These are phyloP conservation scores for Flaveria trinervia DNA, from an alignment of 129 eudicot genomes.

Conservation along the genomic window DNA sequence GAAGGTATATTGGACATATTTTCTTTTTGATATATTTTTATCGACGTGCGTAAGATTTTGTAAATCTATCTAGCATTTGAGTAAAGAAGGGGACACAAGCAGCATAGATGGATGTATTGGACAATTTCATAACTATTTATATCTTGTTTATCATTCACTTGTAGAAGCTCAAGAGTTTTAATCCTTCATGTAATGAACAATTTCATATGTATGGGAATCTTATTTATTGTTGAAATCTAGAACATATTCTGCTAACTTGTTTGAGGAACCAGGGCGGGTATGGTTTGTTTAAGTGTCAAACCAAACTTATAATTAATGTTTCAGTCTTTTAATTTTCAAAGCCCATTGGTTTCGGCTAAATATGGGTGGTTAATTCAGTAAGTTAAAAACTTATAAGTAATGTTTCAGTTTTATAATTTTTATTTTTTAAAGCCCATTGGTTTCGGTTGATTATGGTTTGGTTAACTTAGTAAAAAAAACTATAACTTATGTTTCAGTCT, in stretches of 20 bases:
- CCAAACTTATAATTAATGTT: too few species aligned
- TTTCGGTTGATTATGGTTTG: too few species aligned
- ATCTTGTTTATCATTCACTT: slow-evolving; percentile 6
- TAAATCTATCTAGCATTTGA: slow-evolving; percentile 24
- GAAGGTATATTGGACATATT: slow-evolving; percentile 27
- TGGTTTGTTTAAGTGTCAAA: too few species aligned
- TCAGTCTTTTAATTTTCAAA: too few species aligned
- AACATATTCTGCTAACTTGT: not conserved
- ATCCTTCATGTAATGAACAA: slow-evolving; percentile 1
- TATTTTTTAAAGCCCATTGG: too few species aligned
- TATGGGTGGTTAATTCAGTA: too few species aligned
- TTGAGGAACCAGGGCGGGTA: not conserved
- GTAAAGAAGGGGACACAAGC: slow-evolving; percentile 27
- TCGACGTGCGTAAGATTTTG: slow-evolving; percentile 14
- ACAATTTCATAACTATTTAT: slow-evolving; percentile 13
- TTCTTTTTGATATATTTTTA: slow-evolving; percentile 14
- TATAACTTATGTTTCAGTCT: too few species aligned
- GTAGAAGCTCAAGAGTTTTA: slow-evolving; percentile 1
- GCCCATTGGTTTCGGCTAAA: too few species aligned
- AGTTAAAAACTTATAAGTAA: too few species aligned
- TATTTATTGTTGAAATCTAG: not conserved
- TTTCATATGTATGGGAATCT: slow-evolving; percentile 20
- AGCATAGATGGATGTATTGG: slow-evolving; percentile 22
- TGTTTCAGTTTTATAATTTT: too few species aligned
- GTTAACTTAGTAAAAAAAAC: too few species aligned